Evolutionary conservation across 495 filamentous ascomycete genomes (phyloP), one percentile per base, ranked within the genome.

Genomic region (Penicillium cataractarum): DNA sequence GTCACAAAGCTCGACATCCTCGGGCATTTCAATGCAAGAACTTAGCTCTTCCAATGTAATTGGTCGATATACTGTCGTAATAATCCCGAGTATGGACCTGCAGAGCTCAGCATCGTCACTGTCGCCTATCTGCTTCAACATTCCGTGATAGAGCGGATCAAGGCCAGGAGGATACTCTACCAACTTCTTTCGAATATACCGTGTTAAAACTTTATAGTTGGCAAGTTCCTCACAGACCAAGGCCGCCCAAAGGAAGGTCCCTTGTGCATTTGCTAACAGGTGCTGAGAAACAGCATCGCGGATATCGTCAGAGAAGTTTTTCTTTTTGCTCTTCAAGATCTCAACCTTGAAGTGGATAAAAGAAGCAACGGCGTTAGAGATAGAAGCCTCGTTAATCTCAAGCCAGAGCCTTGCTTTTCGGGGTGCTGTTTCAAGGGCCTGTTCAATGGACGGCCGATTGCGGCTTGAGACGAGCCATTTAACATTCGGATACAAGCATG

Each of bases 201-300:
- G 5, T 22, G 21, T 26, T 17, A 21, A 21, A 35, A 29, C 32
- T 33, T 60, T 44, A 9, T 6, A 37, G 2, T 37, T 37, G 8
- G 44, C 31, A 4, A 72, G 64, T 6, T 71, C 31, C 44, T 74
- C 2, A 26, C 52, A 69, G 15, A 75, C 73, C 17, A 78, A 54
- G 21, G 69, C 68, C 5, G 75, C 76, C 75, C 70, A 79, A 2
- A 79, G 67, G 57, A 78, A 79, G 6, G 70, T 79, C 3, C 65
- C 66, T 21, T 67, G 27, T 5, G 68, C 65, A 26, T 71, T 72
- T 68, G 22, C 26, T 6, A 5, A 49, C 6, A 78, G 39, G 27
- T 64, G 52, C n/a, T 46, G 19, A 3, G 33, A 31, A 3, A 81
- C 64, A 26, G 37, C 24, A 44, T 61, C 32, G 3, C 44, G 49